Conservation (phyloP, 306 rosid species). For the Glycyrrhiza uralensis region DNA sequence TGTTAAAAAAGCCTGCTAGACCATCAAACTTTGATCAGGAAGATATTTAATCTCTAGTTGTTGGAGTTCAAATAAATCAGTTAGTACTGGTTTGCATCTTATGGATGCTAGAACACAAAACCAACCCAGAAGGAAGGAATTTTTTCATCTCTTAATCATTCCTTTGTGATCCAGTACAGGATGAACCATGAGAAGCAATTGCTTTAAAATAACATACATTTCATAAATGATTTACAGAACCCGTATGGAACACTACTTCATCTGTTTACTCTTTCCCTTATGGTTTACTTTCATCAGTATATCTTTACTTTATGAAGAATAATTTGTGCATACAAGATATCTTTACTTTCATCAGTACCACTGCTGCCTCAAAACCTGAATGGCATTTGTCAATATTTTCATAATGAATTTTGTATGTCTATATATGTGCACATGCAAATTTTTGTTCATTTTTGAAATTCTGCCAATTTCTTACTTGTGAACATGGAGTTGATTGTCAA, state of each 20-base stretch:
- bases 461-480: neutral
- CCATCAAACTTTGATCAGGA: neutral
- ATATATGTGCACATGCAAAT: neutral
- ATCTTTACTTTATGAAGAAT: conserved; percentile 3
- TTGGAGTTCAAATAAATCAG: neutral
- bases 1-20: neutral
- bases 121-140: neutral
- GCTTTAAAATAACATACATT: neutral
- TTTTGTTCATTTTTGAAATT: neutral
- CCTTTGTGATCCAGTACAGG: neutral
- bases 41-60: neutral
- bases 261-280: neutral
- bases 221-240: neutral
- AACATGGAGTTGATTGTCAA: neutral
- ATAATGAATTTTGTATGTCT: neutral
- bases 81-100: neutral
- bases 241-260: neutral
- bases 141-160: neutral
- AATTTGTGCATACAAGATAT: neutral
- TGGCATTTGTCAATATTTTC: neutral
- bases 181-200: neutral
- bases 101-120: neutral
- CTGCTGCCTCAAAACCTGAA: neutral
- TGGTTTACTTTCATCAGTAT: neutral
- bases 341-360: neutral